Evolutionary conservation across 805 yeast species (phyloP).

Genomic region (Saccharomyces kudriavzevii): DNA sequence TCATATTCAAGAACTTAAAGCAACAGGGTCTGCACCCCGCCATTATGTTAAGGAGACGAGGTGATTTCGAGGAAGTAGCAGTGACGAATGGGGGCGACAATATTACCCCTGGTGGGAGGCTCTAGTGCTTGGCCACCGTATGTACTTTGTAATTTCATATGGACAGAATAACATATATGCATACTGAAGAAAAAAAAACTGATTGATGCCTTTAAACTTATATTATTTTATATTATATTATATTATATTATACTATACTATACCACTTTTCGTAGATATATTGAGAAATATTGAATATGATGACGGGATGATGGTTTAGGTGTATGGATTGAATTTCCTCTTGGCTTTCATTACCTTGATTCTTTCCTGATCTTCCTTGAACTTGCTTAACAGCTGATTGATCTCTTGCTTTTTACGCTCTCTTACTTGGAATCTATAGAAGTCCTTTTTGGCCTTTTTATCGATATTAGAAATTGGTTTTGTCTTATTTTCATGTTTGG

Average conservation of each 20-base stretch:
- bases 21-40: conserved; percentile 84
- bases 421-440: conserved; percentile 92
- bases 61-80: conserved; percentile 36
- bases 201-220: not conserved
- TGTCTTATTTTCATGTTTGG: conserved; percentile 23
- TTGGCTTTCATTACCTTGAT: conserved; percentile 70
- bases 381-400: conserved; percentile 74
- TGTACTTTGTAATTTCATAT: not conserved
- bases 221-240: not conserved
- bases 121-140: conserved; percentile 5
- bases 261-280: not conserved
- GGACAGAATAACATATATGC: not conserved
- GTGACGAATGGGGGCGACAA: conserved; percentile 10
- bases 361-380: conserved; percentile 84
- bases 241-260: not conserved
- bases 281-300: not conserved
- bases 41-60: conserved; percentile 82
- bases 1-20: conserved; percentile 73
- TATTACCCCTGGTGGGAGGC: conserved; percentile 25
- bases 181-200: not conserved
- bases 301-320: conserved; percentile 10
- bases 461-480: conserved; percentile 39
- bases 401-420: conserved; percentile 88
- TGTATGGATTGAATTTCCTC: conserved; percentile 81
- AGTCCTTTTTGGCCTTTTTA: conserved; percentile 71